Evolutionary conservation across 1,139 yeast genomes (phyloP).

Genomic region (Saccharomycopsis phalli): DNA sequence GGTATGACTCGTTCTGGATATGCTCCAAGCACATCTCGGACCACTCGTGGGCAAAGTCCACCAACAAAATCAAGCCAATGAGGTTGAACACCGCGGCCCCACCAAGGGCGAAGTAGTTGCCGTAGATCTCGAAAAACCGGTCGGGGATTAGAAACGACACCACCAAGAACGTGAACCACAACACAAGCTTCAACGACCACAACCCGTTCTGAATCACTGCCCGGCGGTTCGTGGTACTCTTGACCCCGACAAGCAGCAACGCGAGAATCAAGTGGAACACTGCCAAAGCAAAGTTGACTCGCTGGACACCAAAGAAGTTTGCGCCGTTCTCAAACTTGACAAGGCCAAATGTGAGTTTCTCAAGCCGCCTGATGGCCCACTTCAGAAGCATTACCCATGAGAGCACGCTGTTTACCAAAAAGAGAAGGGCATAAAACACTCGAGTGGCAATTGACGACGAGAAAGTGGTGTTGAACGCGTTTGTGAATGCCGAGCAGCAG

Average conservation of each 20-base stretch:
- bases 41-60: constrained; percentile 98
- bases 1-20: constrained; percentile 67
- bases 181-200: constrained; percentile 72
- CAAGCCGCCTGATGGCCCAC: constrained; percentile 68
- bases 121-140: constrained; percentile 78
- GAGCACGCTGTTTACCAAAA: constrained; percentile 66
- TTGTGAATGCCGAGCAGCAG: constrained; percentile 60
- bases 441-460: constrained; percentile 74
- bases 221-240: constrained; percentile 70
- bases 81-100: constrained; percentile 80
- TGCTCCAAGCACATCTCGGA: constrained; percentile 92
- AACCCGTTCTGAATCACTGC: constrained; percentile 81
- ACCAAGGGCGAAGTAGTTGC: constrained; percentile 78
- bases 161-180: constrained; percentile 50
- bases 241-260: constrained; percentile 57
- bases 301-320: constrained; percentile 89
- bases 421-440: constrained; percentile 71
- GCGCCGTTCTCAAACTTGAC: constrained; percentile 76
- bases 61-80: constrained; percentile 81
- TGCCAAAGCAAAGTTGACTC: constrained; percentile 86
- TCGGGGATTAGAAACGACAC: constrained; percentile 79
- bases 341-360: constrained; percentile 61
- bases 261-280: constrained; percentile 69
- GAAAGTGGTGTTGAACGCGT: constrained; percentile 39
- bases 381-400: constrained; percentile 91